Conservation (phyloP, 768 basidiomycete species). For the Tulasnella sp. region DNA sequence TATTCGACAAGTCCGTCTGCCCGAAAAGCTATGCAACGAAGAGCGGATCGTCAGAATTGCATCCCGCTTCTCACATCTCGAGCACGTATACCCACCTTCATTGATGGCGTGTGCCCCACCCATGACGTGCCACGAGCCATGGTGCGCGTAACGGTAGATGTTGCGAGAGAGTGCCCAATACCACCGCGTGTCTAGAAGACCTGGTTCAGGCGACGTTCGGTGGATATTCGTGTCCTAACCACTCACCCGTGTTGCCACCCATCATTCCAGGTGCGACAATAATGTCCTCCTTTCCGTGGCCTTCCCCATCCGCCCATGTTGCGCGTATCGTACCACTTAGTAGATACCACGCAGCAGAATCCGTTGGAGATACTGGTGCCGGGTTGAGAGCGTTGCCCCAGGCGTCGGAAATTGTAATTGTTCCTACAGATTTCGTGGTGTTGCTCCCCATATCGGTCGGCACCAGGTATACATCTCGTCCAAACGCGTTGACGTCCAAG, state of each 20-base stretch:
- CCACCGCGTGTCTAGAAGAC: slow-evolving; percentile 36
- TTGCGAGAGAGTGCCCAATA: slow-evolving; percentile 44
- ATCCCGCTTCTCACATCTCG: not conserved
- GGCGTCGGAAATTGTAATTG: slow-evolving; percentile 39
- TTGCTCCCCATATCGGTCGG: not conserved
- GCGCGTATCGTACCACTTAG: slow-evolving; percentile 52
- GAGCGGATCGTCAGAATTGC: not conserved
- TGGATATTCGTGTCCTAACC: not conserved
- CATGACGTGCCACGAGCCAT: slow-evolving; percentile 18
- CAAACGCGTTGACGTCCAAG: slow-evolving; percentile 15
- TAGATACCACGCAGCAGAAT: slow-evolving; percentile 35
- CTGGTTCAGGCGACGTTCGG: not conserved
- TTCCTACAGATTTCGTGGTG: slow-evolving; percentile 26
- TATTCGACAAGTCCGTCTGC: slow-evolving; percentile 32
- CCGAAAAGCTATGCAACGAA: slow-evolving; percentile 23
- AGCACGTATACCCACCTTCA: slow-evolving; percentile 39
- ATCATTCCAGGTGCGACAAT: slow-evolving; percentile 32
- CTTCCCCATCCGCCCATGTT: slow-evolving; percentile 24
- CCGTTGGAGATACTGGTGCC: slow-evolving; percentile 47
- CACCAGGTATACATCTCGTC: slow-evolving; percentile 15
- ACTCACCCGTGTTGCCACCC: slow-evolving; percentile 19
- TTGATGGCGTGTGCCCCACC: slow-evolving; percentile 55
- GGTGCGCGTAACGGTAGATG: slow-evolving; percentile 51
- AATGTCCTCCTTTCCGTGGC: slow-evolving; percentile 10
- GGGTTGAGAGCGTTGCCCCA: slow-evolving; percentile 45